Conservation (phyloP, 2,329 filamentous ascomycete genomes). For the Exophiala sideris region DNA sequence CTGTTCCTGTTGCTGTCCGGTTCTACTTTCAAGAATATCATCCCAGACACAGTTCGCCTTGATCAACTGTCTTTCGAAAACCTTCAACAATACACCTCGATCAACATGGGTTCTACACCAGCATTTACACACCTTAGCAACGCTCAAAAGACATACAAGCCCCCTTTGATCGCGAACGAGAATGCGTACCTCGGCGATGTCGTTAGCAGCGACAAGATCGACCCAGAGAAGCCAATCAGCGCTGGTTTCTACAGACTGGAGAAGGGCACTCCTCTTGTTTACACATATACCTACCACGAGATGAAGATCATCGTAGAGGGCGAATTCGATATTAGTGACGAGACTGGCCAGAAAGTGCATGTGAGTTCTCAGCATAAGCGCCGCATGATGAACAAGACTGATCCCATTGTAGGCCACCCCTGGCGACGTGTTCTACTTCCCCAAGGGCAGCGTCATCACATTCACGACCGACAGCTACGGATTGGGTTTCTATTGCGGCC, state of each 20-base stretch:
- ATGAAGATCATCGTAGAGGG: constrained; percentile 72
- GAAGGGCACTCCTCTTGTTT: constrained; percentile 64
- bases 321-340: constrained; percentile 62
- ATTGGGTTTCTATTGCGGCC: constrained; percentile 54
- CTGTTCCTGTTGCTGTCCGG: constrained; percentile 8
- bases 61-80: too few relatives aligned
- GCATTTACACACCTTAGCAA: constrained; percentile 50
- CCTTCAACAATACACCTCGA: neutral
- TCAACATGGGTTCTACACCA: constrained; percentile 17
- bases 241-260: constrained; percentile 65
- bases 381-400: neutral
- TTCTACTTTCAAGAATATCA: neutral
- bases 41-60: too few relatives aligned
- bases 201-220: constrained; percentile 53
- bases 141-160: constrained; percentile 60
- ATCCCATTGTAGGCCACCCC: constrained; percentile 45
- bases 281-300: constrained; percentile 68
- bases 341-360: constrained; percentile 49
- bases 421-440: constrained; percentile 68
- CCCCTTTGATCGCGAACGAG: constrained; percentile 63
- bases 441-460: constrained; percentile 63
- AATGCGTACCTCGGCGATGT: constrained; percentile 67
- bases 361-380: constrained; percentile 6
- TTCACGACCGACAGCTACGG: constrained; percentile 64
- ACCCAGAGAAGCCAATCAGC: constrained; percentile 59